phyloP scores from a whole-genome alignment of 2,329 filamentous ascomycete species.

The Ascochyta koolunga region DNA sequence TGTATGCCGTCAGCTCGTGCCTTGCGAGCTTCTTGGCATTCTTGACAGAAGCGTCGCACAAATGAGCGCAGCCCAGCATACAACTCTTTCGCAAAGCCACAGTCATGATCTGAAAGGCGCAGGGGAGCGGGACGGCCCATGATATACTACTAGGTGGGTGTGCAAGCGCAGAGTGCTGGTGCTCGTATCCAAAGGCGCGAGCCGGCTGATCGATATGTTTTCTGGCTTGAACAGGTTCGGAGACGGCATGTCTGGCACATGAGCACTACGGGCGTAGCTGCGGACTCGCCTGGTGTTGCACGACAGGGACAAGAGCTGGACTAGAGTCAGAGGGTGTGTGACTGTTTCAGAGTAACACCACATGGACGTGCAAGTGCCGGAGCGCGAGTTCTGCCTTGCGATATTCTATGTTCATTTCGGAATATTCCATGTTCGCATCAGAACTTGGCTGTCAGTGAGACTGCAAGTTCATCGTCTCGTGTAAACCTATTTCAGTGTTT shows the following conservation, averaged over 20 bases:
- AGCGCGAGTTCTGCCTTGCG: background rate
- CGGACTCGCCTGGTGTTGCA: constrained; percentile 9
- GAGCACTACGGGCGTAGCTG: constrained; percentile 14
- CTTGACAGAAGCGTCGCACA: background rate
- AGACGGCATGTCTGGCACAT: constrained; percentile 20
- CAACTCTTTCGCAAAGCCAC: background rate
- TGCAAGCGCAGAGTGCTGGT: background rate
- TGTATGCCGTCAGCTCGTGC: constrained; percentile 6
- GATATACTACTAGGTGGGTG: background rate
- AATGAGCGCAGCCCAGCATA: background rate
- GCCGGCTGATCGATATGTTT: constrained; percentile 14
- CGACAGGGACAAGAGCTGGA: constrained; percentile 14
- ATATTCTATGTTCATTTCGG: background rate
- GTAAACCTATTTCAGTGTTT: background rate
- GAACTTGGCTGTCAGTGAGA: background rate
- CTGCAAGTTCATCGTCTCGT: background rate
- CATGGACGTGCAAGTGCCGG: constrained; percentile 1
- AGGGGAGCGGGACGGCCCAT: constrained; percentile 9
- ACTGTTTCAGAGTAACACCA: constrained; percentile 22
- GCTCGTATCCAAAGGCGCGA: background rate
- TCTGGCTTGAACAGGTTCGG: background rate
- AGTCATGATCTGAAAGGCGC: constrained; percentile 1
- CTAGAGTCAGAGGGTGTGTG: constrained; percentile 19
- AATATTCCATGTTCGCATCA: too few relatives aligned
- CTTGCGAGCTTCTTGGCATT: background rate